Evolutionary conservation across 139 green algal genomes (phyloP).

Genomic region (Chlamydomonas eustigma): DNA sequence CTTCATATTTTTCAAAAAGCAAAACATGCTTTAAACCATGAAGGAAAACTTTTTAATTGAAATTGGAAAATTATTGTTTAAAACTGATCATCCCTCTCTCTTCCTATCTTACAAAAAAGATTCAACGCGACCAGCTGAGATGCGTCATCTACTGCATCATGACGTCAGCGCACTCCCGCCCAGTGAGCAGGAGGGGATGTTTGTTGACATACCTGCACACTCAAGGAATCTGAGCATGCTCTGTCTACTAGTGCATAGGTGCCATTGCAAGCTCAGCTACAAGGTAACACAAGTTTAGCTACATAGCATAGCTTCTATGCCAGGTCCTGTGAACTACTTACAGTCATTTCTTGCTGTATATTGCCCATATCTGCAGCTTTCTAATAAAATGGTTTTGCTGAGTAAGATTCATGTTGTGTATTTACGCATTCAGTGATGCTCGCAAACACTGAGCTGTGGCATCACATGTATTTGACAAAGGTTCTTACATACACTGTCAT

Average conservation of each 20-base stretch:
- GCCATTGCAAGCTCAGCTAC: not conserved
- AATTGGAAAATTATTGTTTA: not conserved
- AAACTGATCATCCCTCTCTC: not conserved
- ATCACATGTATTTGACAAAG: no score
- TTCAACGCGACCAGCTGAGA: not conserved
- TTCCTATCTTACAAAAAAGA: not conserved
- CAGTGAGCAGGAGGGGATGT: not conserved
- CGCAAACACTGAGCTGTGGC: no score
- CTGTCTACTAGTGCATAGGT: conserved; percentile 17
- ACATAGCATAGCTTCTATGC: no score
- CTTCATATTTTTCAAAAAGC: no score
- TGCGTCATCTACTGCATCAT: not conserved
- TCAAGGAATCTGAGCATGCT: conserved; percentile 14
- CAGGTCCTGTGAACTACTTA: no score
- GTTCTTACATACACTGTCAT: no score
- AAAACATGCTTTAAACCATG: not conserved
- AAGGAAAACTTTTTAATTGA: not conserved
- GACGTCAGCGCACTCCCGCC: conserved; percentile 17
- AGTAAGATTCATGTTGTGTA: no score
- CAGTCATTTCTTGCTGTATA: no score
- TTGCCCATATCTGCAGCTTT: no score
- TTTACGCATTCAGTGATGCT: not conserved
- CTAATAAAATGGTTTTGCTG: no score
- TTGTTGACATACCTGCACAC: conserved; percentile 16
- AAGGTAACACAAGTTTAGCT: no score